Evolutionary conservation across 2,329 filamentous ascomycete species (phyloP).

Genomic region (Ophiostoma quercus): DNA sequence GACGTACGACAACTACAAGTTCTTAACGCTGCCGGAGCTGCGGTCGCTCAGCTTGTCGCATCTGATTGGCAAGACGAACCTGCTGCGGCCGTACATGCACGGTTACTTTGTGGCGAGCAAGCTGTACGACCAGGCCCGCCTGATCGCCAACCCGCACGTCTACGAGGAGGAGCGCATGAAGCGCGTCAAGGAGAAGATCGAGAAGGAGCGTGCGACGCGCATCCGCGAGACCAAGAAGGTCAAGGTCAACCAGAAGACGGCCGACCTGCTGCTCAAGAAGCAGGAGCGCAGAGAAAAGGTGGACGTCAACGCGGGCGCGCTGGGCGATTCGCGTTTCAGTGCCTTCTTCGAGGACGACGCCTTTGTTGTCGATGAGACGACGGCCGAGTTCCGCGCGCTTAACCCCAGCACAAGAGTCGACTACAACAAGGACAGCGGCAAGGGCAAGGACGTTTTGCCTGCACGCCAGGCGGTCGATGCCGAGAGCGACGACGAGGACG

Average conservation of each 20-base stretch:
- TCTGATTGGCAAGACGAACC: constrained; percentile 80
- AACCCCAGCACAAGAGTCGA: constrained; percentile 75
- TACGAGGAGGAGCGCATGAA: constrained; percentile 90
- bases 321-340: constrained; percentile 81
- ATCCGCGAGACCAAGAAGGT: constrained; percentile 95
- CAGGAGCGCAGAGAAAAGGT: constrained; percentile 56
- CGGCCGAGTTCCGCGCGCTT: constrained; percentile 76
- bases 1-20: constrained; percentile 99
- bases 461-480: constrained; percentile 37
- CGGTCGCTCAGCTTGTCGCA: constrained; percentile 81
- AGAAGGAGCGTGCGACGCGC: constrained; percentile 90
- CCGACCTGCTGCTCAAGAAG: constrained; percentile 65
- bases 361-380: constrained; percentile 85
- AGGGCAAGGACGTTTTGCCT: constrained; percentile 45
- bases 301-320: constrained; percentile 58
- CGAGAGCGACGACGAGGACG: constrained; percentile 30
- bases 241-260: constrained; percentile 85
- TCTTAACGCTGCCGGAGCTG: constrained; percentile 83
- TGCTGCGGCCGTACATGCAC: constrained; percentile 96
- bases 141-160: constrained; percentile 90
- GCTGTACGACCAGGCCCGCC: constrained; percentile 86
- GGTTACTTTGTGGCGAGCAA: constrained; percentile 96
- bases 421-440: constrained; percentile 33
- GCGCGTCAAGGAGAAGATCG: constrained; percentile 88
- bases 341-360: constrained; percentile 89